Base-by-base conservation (phyloP, 164 flowering plant genomes). In the Kalanchoe fedtschenkoi region DNA sequence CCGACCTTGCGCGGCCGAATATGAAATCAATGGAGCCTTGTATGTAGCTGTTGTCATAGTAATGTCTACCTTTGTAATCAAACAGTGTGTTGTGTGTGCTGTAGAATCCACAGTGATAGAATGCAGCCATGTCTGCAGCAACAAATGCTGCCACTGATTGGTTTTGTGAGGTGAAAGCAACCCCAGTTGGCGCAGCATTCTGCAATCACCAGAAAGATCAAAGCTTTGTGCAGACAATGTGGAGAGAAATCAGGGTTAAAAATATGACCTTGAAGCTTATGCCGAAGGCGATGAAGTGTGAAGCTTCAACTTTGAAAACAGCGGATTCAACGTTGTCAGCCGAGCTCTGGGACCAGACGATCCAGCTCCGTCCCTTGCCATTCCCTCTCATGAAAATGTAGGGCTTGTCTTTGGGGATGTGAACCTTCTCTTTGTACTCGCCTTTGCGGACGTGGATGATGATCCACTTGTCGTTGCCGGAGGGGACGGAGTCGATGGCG, bases 1-100 rank as follows among this genome's bases (percentile, higher is more conserved):
- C 26, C 29, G 80, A 55, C 34, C 24, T 55, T 21, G 33, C 58
- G 58, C 32, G 58, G 32, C 58, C 58, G 10, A 55, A 55, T 8
- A 47, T 47, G 51, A 43, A 43, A 43, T 43, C 51, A 43, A 43
- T 43, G 7, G 51, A 43, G 22, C 51, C 51, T n/a, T 43, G 51
- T n/a, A 43, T 43, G 24, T 43, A 47, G 54, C 54, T 21, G 10
- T 47, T 47, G 54, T 47, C 54, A 9, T 47, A 47, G 54, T 47
- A 47, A 47, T 47, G 54, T 47, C 54, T 22, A 47, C 54, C 54
- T 47, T 47, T 47, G 29, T 47, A 47, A 47, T 47, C 54, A 7
- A 47, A 47, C 14, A 47, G 24, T 6, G 54, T 47, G 22, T 47
- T 47, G 54, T 47, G 54, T 47, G 54, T 47, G 29, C 54, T 47